Evolutionary conservation across 805 yeast genomes (phyloP), one percentile per base, ranked within the genome.

Genomic region (Candida methanosorbosa): DNA sequence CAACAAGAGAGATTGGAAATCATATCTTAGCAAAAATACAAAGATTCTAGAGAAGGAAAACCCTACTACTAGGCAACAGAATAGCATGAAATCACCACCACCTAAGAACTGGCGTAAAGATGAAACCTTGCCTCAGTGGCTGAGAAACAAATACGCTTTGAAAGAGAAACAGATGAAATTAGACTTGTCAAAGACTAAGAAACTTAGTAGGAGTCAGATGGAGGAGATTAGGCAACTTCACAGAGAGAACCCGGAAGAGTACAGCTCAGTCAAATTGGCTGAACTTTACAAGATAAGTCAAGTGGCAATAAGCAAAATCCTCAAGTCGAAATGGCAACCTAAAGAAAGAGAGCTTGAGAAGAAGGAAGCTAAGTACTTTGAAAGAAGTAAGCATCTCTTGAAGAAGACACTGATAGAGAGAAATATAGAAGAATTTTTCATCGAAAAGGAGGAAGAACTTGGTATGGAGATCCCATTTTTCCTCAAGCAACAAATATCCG

Each of bases 251-350:
- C 95, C 96, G 0, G 65, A 70, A n/a, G 57, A 54, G 17, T 42
- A 82, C 34, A 72, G 70, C 4, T 68, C 79, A 2, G 59, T 61
- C 3, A 79, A 75, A 29, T 52, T 88, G 5, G 80, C 86, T 0
- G 62, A 69, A 22, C 70, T 69, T 49, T 87, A 81, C 56, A 63
- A 70, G 32, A 68, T 85, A 5, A 81, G 92, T 1, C 90, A 94
- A 1, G 94, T 87, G 44, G 83, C 88, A 0, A 71, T 87, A 2
- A 64, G 95, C 38, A 70, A 95, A 42, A 85, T 88, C 15, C 52
- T 88, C 43, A 78, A 75, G 50, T 78, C 90, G 5, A 74, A 68
- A 26, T 88, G 95, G 94, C 57, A 53, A 14, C 95, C 95, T 0
- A 63, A 56, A 4, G 67, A 61, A 1, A 67, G 65, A n/a, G 83